Percentiles rank a stretch among this genome's conserved stretches.
Conservation (phyloP, 768 basidiomycete genomes). For the Boletus subcaerulescens region DNA sequence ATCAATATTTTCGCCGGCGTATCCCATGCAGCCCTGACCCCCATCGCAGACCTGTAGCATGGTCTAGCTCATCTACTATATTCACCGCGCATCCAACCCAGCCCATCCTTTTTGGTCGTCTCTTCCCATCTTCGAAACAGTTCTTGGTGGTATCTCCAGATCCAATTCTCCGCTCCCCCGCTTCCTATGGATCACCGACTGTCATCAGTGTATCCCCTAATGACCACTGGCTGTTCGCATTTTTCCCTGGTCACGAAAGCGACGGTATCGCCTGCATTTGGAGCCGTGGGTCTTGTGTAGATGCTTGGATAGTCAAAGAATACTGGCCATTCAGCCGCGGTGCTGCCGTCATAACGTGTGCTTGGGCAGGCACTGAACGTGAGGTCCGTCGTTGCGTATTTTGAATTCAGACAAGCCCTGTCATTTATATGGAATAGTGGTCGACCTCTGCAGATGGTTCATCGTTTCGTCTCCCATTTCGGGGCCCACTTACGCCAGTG, state of each 20-base stretch:
- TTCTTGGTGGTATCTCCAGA: conserved; percentile 56
- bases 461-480: conserved; percentile 52
- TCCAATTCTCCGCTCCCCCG: conserved; percentile 43
- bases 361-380: conserved; percentile 59
- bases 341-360: conserved; percentile 57
- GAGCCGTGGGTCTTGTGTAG: conserved; percentile 55
- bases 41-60: conserved; percentile 57
- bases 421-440: conserved; percentile 47
- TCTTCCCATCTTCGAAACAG: conserved; percentile 68
- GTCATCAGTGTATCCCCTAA: conserved; percentile 57
- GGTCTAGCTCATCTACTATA: conserved; percentile 68
- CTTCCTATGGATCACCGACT: conserved; percentile 58
- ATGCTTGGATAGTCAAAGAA: conserved; percentile 59
- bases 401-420: neutral
- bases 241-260: conserved; percentile 57
- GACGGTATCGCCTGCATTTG: conserved; percentile 68
- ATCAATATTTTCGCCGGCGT: conserved; percentile 4
- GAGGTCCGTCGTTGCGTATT: conserved; percentile 42
- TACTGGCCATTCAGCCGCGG: conserved; percentile 51
- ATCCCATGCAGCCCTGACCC: neutral
- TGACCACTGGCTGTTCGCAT: conserved; percentile 70
- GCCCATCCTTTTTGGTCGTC: conserved; percentile 56
- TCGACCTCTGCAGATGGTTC: conserved; percentile 40
- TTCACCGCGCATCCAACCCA: conserved; percentile 65
- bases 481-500: conserved; percentile 55